Conservation (phyloP, 306 rosid genomes). For the Begonia masoniana region DNA sequence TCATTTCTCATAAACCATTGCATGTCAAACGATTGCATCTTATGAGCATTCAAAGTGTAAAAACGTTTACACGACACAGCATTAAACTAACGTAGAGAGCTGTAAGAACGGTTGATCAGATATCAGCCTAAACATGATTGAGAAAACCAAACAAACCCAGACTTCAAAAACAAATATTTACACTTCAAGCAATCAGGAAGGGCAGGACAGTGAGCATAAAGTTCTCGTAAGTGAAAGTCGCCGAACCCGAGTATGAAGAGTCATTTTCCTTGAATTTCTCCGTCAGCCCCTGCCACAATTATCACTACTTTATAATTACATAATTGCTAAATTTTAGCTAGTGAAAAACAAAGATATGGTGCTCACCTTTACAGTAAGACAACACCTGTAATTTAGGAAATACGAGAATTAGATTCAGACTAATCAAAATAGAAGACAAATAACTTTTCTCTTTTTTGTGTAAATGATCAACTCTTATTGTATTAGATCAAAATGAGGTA, state of each 20-base stretch:
- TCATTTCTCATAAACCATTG: too few species aligned
- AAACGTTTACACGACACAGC: too few species aligned
- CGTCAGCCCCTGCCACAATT: constrained; percentile 63
- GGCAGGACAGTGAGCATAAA: constrained; percentile 96
- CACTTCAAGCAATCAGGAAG: constrained; percentile 54
- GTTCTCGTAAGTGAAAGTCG: constrained; percentile 67
- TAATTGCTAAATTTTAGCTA: neutral
- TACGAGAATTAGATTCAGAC: constrained; percentile 12
- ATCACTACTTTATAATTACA: neutral
- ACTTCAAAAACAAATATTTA: neutral
- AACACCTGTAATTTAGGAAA: constrained; percentile 66
- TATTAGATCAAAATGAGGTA: neutral
- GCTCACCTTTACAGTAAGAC: constrained; percentile 91
- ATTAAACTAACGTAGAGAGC: too few species aligned
- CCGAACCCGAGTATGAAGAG: constrained; percentile 46
- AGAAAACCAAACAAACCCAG: too few species aligned
- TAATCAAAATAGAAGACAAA: neutral
- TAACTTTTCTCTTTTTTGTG: neutral
- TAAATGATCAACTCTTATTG: neutral
- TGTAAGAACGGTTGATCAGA: too few species aligned
- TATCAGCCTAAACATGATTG: too few species aligned
- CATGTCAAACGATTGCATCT: too few species aligned
- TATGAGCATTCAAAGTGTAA: too few species aligned
- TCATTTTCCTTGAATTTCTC: constrained; percentile 97
- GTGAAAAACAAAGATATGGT: neutral